phyloP scores from a whole-genome alignment of 179 eudicot species.

The Beta macrorhiza region DNA sequence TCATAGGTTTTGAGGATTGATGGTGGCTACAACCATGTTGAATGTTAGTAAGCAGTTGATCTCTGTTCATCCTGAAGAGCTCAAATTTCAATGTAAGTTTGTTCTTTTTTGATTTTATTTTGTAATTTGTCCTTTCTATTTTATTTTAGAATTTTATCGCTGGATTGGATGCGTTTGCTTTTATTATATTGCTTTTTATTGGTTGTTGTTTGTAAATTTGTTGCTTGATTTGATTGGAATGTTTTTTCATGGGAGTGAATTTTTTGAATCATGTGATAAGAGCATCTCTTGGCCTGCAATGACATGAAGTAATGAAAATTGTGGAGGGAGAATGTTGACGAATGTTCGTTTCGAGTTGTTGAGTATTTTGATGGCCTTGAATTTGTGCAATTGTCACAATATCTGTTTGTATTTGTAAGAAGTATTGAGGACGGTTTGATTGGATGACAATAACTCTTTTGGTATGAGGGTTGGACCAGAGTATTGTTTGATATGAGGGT shows the following conservation, averaged over 20 bases:
- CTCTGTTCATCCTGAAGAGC: constrained; percentile 65
- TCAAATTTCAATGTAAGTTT: constrained; percentile 50
- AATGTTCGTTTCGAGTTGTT: not conserved
- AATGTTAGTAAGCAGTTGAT: constrained; percentile 41
- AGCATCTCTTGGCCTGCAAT: not conserved
- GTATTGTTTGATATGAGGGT: not conserved
- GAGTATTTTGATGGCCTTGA: not conserved
- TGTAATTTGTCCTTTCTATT: not conserved
- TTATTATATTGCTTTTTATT: not conserved
- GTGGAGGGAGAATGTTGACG: not conserved
- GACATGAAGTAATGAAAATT: not conserved
- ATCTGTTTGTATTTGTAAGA: not conserved
- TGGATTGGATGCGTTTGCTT: not conserved
- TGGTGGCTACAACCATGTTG: constrained; percentile 31
- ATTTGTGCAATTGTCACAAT: not conserved
- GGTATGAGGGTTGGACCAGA: not conserved
- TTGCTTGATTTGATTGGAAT: not conserved
- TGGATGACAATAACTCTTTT: not conserved
- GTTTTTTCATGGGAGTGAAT: not conserved
- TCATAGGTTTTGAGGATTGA: constrained; percentile 25
- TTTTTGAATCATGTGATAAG: not conserved
- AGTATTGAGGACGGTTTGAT: not conserved
- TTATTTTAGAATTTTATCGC: not conserved
- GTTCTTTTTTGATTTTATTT: too few relatives aligned
- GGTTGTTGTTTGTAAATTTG: not conserved